A percentile compares a stretch with the other conserved stretches of the same genome.
Conservation (phyloP, 306 rosid species). For the Malus sylvestris region DNA sequence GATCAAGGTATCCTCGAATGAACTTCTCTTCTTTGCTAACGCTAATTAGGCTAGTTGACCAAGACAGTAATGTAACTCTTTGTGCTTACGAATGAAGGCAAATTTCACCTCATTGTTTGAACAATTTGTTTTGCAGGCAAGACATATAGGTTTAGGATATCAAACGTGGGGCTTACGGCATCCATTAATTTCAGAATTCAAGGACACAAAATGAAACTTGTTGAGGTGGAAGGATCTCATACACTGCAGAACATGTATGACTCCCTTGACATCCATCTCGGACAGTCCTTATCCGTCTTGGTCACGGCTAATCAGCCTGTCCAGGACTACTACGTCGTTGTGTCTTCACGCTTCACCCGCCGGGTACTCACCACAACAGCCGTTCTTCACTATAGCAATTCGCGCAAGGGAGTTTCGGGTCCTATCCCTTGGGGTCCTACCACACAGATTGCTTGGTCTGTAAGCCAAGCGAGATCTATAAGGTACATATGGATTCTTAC, state of each 20-base stretch:
- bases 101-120: not conserved
- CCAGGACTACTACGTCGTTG: slow-evolving; percentile 74
- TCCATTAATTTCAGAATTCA: slow-evolving; percentile 90
- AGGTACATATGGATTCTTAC: slow-evolving; percentile 49
- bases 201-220: slow-evolving; percentile 68
- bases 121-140: slow-evolving; percentile 46
- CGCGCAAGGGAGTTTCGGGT: slow-evolving; percentile 66
- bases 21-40: not conserved
- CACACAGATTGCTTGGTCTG: slow-evolving; percentile 52
- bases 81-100: not conserved
- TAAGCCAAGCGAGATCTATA: slow-evolving; percentile 74
- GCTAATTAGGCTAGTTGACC: not conserved
- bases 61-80: not conserved
- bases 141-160: slow-evolving; percentile 86
- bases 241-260: slow-evolving; percentile 73
- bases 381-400: slow-evolving; percentile 84
- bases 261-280: slow-evolving; percentile 82
- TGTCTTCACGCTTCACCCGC: slow-evolving; percentile 74
- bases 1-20: slow-evolving; percentile 43
- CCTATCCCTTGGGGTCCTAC: slow-evolving; percentile 78
- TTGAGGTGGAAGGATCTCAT: slow-evolving; percentile 97
- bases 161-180: slow-evolving; percentile 89
- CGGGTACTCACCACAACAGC: slow-evolving; percentile 73
- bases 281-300: slow-evolving; percentile 86
- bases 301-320: slow-evolving; percentile 88